Evolutionary conservation across 108 stramenopile species (phyloP).

Genomic region (Schizochytrium sp.): DNA sequence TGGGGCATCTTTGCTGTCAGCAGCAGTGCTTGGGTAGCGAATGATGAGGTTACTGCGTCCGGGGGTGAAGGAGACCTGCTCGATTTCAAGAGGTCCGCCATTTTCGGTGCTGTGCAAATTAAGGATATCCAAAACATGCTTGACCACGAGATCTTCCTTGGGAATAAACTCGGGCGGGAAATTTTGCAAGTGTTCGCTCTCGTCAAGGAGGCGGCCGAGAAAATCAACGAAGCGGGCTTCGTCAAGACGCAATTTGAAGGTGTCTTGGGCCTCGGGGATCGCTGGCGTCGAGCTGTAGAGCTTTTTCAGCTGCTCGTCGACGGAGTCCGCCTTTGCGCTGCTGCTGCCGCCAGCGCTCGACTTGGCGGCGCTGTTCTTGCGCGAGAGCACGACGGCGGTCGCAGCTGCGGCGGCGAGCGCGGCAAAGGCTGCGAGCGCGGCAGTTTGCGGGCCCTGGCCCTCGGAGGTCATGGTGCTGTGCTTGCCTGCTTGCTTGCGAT

Average conservation of each 20-base stretch:
- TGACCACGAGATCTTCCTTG: constrained; percentile 29
- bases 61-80: constrained; percentile 45
- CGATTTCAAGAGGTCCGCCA: constrained; percentile 52
- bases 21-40: constrained; percentile 39
- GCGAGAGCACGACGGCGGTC: no score
- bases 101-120: constrained; percentile 45
- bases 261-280: background rate
- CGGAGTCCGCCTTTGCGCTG: background rate
- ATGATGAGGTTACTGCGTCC: constrained; percentile 56
- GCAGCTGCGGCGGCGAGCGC: no score
- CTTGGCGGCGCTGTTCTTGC: no score
- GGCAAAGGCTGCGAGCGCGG: no score
- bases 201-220: constrained; percentile 51
- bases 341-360: background rate
- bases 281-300: background rate
- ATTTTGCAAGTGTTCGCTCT: constrained; percentile 42
- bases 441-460: no score
- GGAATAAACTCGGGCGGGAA: background rate
- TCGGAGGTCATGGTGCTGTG: no score
- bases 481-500: no score
- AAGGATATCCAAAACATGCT: constrained; percentile 45
- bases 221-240: constrained; percentile 47
- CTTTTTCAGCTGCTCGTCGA: background rate
- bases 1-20: constrained; percentile 25
- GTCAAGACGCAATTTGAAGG: constrained; percentile 31